Evolutionary conservation across 768 basidiomycete species (phyloP), one percentile per base, ranked within the genome.

Genomic region (Calvatia gigantea): DNA sequence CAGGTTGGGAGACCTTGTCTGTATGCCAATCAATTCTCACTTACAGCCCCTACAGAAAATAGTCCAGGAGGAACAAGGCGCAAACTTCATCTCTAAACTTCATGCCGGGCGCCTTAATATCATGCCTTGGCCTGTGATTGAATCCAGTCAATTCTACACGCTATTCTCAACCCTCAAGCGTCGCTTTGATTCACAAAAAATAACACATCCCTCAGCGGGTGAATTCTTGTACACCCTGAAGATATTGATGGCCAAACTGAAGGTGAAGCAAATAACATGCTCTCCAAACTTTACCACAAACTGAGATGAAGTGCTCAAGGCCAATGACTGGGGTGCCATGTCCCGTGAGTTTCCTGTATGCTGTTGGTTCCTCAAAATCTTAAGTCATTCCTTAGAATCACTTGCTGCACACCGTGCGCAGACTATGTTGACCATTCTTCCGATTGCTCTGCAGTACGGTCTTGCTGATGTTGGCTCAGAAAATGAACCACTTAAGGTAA

Each of bases 91-190:
- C 54, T 76, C 82, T 14, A 77, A 74, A 1, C 72, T 86, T 4
- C 85, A 86, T 55, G 71, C 73, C 0, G 84, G 84, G 1, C 73
- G 73, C 49, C 60, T 86, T 5, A 73, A 71, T 33, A 85, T 86
- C 14, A 74, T 85, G 11, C 85, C 84, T 3, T 86, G 85, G 85
- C 84, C 83, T 0, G 82, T 86, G 41, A 85, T 86, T 27, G 81
- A 83, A 60, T 84, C 84, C 0, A 73, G 66, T 42, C 76, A 82
- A 21, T 86, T 86, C 62, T 86, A 86, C 56, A 70, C 64, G 2
- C 61, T 84, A 17, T 84, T 86, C 52, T 70, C 71, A 0, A 64
- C 67, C 0, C 58, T 86, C 28, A 82, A 79, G 58, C 69, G 66
- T 47, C 67, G 68, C 2, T 62, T 86, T 4, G 79, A 85, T 56